Base-by-base conservation (phyloP, 1,284 basidiomycete genomes). In the Boletus holoroseus region DNA sequence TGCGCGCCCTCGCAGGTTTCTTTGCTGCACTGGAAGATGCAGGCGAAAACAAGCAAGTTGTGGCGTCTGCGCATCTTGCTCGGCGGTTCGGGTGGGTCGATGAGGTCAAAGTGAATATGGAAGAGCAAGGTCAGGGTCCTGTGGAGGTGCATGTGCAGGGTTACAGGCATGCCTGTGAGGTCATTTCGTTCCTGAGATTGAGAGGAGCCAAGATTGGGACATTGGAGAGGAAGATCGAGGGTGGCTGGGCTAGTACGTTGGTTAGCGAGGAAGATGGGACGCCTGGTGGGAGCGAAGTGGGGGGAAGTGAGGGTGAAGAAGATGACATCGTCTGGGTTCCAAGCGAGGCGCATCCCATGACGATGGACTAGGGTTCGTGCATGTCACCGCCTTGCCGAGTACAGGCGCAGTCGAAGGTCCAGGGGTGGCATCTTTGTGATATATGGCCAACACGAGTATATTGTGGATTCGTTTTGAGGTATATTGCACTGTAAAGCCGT, bases 1-100 rank as follows among this genome's bases (percentile, higher is more conserved):
- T 84, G 22, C 82, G 82, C 51, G 81, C 84, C 4, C 78, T 94
- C 13, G 82, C 83, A 5, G 68, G 70, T 40, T 83, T 89, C 62
- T 79, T 94, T 50, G 76, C 81, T 40, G 77, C 85, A 52, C 72
- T 94, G 28, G 82, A 85, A 54, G 68, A 64, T 12, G 63, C 64
- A 40, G 73, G 74, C 5, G 70, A 68, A 38, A 64, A 68, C 40
- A 77, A 73, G 68, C 74, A 69, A 27, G 73, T 88, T 7, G 67
- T 71, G 50, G 83, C 85, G 18, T 81, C 79, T 35, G 62, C 63
- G 22, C 83, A 88, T 63, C 73, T 90, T 22, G 86, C 83, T 18
- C 69, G 64, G 48, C 64, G 63, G 34, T 82, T 76, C 56, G 83
- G 82, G 41, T 76, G 74, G 36, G 59, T 75, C 28, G 68, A 74